Base-by-base conservation (phyloP, 306 rosid species). In the Medicago ruthenica region DNA sequence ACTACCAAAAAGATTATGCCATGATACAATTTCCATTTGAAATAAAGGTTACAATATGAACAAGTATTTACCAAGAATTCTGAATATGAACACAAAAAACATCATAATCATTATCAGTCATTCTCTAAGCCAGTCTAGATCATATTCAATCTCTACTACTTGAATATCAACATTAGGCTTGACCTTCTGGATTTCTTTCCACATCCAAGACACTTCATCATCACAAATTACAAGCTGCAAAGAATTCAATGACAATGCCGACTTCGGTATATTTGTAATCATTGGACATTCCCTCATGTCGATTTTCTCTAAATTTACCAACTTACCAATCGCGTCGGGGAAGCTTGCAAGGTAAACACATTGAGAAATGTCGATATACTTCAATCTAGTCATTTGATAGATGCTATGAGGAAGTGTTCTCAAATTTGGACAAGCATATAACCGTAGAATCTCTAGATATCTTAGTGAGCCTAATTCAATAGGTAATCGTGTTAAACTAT, bases 221-320 rank as follows among this genome's bases (percentile, higher is more conserved):
- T 95, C 97, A 34, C 97, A 95, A 21, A 95, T 83, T 8, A 92
- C 89, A 10, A 67, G 86, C 8, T 83, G 80, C 48, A 92, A 82
- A 40, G 92, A 90, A 50, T 74, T 76, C 76, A 87, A 67, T 42
- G 86, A 80, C 39, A 79, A 72, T n/a, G 85, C 77, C 9, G 97
- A 87, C 31, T 82, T 83, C 1, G 99, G 97, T 20, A 90, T 57
- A 15, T 17, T 58, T 72, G 71, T 71, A 31, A 92, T 81, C 76
- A 73, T 75, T 3, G 93, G 78, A 79, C 99, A 95, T 71, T 90
- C 97, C 80, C 97, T 89, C 97, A 92, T 92, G 86, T 92, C 97
- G 62, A 95, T 92, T 89, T 92, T 95, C 76, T 89, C 92, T 74
- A 95, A 61, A 68, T 71, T 85, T 1, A 80, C 79, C 58, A 92